Evolutionary conservation across 1,284 basidiomycete species (phyloP).

Genomic region (Ceratobasidium sp.): DNA sequence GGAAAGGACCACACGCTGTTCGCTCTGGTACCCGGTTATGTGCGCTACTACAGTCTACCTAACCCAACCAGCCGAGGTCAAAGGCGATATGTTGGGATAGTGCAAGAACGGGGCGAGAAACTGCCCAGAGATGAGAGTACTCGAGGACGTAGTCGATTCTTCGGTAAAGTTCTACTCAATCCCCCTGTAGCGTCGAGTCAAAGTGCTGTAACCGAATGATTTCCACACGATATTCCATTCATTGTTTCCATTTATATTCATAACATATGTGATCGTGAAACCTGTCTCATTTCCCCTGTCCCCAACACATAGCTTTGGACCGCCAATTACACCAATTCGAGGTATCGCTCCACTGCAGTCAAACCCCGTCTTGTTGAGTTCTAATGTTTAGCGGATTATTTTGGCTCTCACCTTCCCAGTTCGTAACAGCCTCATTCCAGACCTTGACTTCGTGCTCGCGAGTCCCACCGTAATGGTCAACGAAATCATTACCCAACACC

Average conservation of each 20-base stretch:
- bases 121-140: conserved; percentile 83
- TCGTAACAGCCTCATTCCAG: conserved; percentile 91
- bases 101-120: conserved; percentile 80
- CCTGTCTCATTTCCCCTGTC: neutral
- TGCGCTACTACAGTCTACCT: conserved; percentile 82
- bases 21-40: conserved; percentile 87
- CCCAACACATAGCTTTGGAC: neutral
- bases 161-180: conserved; percentile 76
- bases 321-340: conserved; percentile 76
- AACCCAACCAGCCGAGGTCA: conserved; percentile 62
- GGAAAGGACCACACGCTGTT: conserved; percentile 94
- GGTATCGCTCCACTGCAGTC: conserved; percentile 82
- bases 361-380: conserved; percentile 31
- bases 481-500: conserved; percentile 88
- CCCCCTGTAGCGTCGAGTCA: neutral
- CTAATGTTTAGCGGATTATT: neutral
- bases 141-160: conserved; percentile 81
- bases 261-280: conserved; percentile 23
- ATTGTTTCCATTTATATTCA: conserved; percentile 18
- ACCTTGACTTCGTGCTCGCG: conserved; percentile 88
- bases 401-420: conserved; percentile 86
- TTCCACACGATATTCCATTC: neutral
- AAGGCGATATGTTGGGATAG: conserved; percentile 86
- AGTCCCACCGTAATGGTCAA: conserved; percentile 94
- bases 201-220: neutral